Percentiles rank a stretch among this genome's conserved stretches.
These are phyloP conservation scores for Mycosphaerella arachidis DNA, from an alignment of 2,329 filamentous ascomycete genomes.

Conservation along the genomic window DNA sequence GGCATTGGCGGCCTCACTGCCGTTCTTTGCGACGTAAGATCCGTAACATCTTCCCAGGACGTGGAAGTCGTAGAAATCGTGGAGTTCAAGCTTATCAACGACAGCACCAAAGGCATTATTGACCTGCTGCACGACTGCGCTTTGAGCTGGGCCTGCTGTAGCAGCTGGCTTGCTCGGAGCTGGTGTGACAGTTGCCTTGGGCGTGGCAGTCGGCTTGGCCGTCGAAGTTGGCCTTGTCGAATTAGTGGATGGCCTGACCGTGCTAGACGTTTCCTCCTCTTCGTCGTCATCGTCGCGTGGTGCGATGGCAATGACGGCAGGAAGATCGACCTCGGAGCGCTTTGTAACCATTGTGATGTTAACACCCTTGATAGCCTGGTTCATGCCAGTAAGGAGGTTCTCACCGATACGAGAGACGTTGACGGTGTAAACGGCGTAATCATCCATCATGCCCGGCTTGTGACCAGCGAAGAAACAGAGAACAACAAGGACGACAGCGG, in stretches of 20 bases:
- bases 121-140: not conserved
- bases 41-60: not conserved
- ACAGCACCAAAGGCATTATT: not conserved
- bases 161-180: not conserved
- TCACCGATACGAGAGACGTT: not conserved
- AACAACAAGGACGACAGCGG: not conserved
- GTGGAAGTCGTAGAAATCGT: constrained; percentile 1
- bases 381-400: not conserved
- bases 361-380: not conserved
- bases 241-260: not conserved
- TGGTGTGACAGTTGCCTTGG: not conserved
- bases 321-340: not conserved
- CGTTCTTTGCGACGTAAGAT: not conserved
- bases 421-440: not conserved
- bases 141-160: not conserved
- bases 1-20: not conserved
- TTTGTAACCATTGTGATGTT: not conserved
- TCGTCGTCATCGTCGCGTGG: not conserved
- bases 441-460: not conserved
- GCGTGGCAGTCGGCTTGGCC: not conserved
- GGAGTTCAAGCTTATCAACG: not conserved
- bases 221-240: not conserved
- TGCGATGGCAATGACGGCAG: not conserved
- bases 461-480: not conserved
- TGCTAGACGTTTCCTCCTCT: not conserved